phyloP scores from a whole-genome alignment of 805 yeast species.

The Saccharomycopsis selenospora region DNA sequence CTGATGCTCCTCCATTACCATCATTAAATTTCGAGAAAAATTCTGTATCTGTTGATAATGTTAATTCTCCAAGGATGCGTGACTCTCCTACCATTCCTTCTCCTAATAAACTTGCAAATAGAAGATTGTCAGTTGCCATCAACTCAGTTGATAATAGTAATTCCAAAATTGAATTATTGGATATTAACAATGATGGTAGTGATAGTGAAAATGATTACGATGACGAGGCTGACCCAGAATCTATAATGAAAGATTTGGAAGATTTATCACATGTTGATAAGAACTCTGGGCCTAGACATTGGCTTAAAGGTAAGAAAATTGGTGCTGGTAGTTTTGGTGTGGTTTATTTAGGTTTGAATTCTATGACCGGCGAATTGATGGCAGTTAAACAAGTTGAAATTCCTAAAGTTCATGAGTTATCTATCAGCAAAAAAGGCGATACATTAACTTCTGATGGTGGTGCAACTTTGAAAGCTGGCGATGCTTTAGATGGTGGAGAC shows the following conservation, averaged over 20 bases:
- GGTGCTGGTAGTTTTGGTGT: constrained; percentile 96
- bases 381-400: constrained; percentile 92
- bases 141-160: constrained; percentile 10
- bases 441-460: constrained; percentile 5
- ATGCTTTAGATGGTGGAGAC: constrained; percentile 7
- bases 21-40: not conserved
- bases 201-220: constrained; percentile 11
- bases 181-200: constrained; percentile 7
- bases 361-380: constrained; percentile 89
- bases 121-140: constrained; percentile 19
- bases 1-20: constrained; percentile 21
- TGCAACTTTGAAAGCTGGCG: constrained; percentile 10
- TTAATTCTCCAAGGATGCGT: not conserved
- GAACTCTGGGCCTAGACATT: constrained; percentile 58
- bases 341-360: constrained; percentile 87
- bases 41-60: not conserved
- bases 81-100: not conserved
- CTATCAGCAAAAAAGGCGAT: constrained; percentile 23
- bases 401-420: constrained; percentile 36
- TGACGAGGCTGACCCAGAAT: constrained; percentile 12
- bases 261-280: constrained; percentile 27
- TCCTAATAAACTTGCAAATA: constrained; percentile 1
- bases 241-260: constrained; percentile 28
- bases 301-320: constrained; percentile 90
- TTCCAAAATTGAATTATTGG: constrained; percentile 19